Evolutionary conservation across 2,329 filamentous ascomycete genomes (phyloP), one percentile per base, ranked within the genome.

Genomic region (Podosphaera fusca): DNA sequence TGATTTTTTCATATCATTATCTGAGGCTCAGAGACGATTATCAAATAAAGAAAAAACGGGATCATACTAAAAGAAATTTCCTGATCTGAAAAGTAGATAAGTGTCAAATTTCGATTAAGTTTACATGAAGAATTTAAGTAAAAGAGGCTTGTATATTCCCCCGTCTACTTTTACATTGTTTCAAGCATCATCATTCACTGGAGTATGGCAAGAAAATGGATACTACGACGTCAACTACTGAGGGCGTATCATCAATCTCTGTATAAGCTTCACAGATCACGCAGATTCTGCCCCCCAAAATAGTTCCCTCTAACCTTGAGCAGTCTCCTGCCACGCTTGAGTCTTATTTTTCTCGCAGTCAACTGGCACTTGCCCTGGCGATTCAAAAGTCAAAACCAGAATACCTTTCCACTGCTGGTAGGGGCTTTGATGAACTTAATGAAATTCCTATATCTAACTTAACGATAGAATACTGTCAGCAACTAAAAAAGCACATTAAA

Each of bases 351-450:
- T 57, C 58, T 21, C 58, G 63, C 53, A 62, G 60, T 45, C 64
- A 66, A 51, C 9, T 63, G 31, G 57, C 63, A 42, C 56, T 66
- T 42, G 63, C 63, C n/a, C 56, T 65, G 34, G 36, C 56, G 2
- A 61, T 66, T 38, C 40, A 55, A n/a, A 65, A 63, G 34, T 60
- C 60, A 21, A 61, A 60, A 31, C 63, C 62, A 35, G 58, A 60
- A 51, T 56, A 50, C 29, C 4, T 62, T 2, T 59, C 62, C 9
- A 62, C 57, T n/a, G 47, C 36, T 33, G 62, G 64, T 65, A 60
- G 29, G 47, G n/a, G 6, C n/a, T 31, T 40, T 53, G 30, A 10
- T 30, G 4, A 30, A 21, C 29, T 10, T 14, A 34, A 12, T 9
- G 29, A 31, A 5, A 12, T 42, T 12, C 38, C n/a, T 3, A n/a